Evolutionary conservation across 495 filamentous ascomycete genomes (phyloP).

Genomic region (Neurospora discreta): DNA sequence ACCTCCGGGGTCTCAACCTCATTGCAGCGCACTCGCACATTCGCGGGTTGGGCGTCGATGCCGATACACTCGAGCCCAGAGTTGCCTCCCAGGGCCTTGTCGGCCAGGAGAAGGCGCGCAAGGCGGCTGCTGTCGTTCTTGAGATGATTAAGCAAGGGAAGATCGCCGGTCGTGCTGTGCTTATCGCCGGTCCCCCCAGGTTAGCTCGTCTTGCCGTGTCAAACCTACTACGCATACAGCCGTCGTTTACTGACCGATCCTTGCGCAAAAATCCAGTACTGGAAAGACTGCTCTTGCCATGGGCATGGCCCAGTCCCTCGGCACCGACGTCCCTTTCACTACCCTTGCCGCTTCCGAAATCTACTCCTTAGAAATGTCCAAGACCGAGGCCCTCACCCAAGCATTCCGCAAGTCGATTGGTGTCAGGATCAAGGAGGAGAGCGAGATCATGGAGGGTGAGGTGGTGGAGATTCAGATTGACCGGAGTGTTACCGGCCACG

Average conservation of each 20-base stretch:
- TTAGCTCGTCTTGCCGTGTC: conserved; percentile 10
- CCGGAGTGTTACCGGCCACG: conserved; percentile 87
- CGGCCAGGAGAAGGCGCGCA: conserved; percentile 90
- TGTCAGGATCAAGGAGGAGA: conserved; percentile 94
- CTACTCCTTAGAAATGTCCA: conserved; percentile 97
- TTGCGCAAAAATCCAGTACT: conserved; percentile 41
- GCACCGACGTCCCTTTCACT: conserved; percentile 89
- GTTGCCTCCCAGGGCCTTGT: conserved; percentile 89
- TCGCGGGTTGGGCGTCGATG: conserved; percentile 85
- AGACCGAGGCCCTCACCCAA: conserved; percentile 94
- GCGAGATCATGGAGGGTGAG: conserved; percentile 97
- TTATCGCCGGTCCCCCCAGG: conserved; percentile 92
- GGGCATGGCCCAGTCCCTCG: conserved; percentile 95
- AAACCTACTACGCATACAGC: neutral
- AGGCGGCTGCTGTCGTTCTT: conserved; percentile 87
- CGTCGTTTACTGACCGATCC: conserved; percentile 2
- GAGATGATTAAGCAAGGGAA: conserved; percentile 99
- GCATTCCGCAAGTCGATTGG: conserved; percentile 96
- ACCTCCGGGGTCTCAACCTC: conserved; percentile 87
- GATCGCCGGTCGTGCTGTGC: conserved; percentile 88
- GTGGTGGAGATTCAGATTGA: conserved; percentile 99
- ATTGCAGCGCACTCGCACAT: conserved; percentile 99
- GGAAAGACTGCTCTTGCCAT: conserved; percentile 98
- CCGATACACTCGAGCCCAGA: conserved; percentile 79
- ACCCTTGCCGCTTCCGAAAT: conserved; percentile 93